Base-by-base conservation (phyloP, 2,329 filamentous ascomycete genomes). In the Alternaria sp. region DNA sequence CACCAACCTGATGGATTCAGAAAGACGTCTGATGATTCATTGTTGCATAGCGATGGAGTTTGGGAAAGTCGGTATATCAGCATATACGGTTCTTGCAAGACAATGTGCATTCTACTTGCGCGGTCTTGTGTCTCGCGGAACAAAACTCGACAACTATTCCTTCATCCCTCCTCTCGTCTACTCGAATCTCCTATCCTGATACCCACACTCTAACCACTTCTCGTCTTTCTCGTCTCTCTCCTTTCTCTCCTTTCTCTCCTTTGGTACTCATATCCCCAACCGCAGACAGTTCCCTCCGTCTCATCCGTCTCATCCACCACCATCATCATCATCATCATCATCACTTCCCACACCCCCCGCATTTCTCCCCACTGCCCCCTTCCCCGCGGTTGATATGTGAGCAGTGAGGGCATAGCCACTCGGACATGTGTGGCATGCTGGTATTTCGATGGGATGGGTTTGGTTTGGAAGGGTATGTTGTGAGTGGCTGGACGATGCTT, bases 371-470 rank as follows among this genome's bases (percentile, higher is more conserved):
- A 40, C 10, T 43, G 3, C 13, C 19, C 11, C 54, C 54, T 56
- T 56, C 54, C n/a, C 54, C 54, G 5, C 40, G 54, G 25, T 56
- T 56, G 25, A 56, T 56, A 25, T 46, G 23, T 11, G 36, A 40
- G 40, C 54, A 56, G n/a, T 56, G 25, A 2, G 40, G 54, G n/a
- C 54, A 56, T 28, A 46, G 40, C 54, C 54, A 56, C 7, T 56
- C 54, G 54, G 36, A 5, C 54, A 56, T 56, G 36, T 44, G 36
- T 4, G 25, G 25, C 54, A 56, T 43, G 15, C 0, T 32, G 46
- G 19, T 4, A 40, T 10, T 32, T 32, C n/a, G n/a, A n/a, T 36
- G 32, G 32, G 32, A 8, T n/a, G 4, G 32, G 10, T 9, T 36
- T 36, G 32, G n/a, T 40, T 10, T 0, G 32, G 32, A 40, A 1